Evolutionary conservation across 805 yeast species (phyloP).

Genomic region (Candida broadrunensis): DNA sequence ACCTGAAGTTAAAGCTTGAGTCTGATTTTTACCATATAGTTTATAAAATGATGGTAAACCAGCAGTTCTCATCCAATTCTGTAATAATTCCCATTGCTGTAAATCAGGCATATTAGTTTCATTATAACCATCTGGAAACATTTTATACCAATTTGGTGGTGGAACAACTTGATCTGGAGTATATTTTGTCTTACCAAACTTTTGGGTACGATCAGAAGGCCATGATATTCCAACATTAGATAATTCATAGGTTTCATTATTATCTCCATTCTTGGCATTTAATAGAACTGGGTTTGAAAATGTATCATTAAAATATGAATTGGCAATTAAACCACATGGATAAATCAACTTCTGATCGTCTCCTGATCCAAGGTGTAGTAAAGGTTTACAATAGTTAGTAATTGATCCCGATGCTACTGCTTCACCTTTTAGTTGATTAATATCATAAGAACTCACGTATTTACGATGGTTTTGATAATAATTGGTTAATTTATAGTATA

Average conservation of each 20-base stretch:
- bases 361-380: slow-evolving; percentile 37
- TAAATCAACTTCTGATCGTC: slow-evolving; percentile 49
- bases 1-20: slow-evolving; percentile 56
- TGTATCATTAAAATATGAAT: slow-evolving; percentile 88
- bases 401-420: slow-evolving; percentile 56
- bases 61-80: slow-evolving; percentile 98
- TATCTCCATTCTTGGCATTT: slow-evolving; percentile 40
- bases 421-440: slow-evolving; percentile 75
- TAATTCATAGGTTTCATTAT: slow-evolving; percentile 43
- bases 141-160: slow-evolving; percentile 86
- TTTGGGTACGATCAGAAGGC: slow-evolving; percentile 64
- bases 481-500: slow-evolving; percentile 84
- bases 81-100: slow-evolving; percentile 75
- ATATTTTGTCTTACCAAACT: slow-evolving; percentile 73
- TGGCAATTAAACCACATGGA: slow-evolving; percentile 96
- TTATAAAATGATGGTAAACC: slow-evolving; percentile 89
- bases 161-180: slow-evolving; percentile 73
- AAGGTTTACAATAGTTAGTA: slow-evolving; percentile 35
- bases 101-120: slow-evolving; percentile 75
- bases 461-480: slow-evolving; percentile 95
- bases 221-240: slow-evolving; percentile 73
- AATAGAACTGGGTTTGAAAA: slow-evolving; percentile 52
- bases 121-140: slow-evolving; percentile 87
- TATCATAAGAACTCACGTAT: slow-evolving; percentile 82
- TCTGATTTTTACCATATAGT: slow-evolving; percentile 70